phyloP scores from a whole-genome alignment of 495 filamentous ascomycete species.

The Cudoniella acicularis region DNA sequence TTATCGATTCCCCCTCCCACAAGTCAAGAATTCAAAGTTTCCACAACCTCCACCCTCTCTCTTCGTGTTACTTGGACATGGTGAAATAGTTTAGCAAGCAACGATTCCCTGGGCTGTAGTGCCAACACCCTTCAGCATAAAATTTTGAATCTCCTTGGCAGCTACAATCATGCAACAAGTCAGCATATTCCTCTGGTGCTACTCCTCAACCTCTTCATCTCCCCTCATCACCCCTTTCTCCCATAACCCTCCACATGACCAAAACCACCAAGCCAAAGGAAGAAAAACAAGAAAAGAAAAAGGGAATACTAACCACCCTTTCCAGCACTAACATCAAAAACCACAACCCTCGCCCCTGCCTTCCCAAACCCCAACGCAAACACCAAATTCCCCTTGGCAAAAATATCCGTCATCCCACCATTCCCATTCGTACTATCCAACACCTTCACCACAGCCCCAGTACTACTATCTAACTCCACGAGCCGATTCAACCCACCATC shows the following conservation, averaged over 20 bases:
- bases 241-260: no score
- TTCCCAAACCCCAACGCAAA: conserved; percentile 55
- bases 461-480: conserved; percentile 45
- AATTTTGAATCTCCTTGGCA: conserved; percentile 17
- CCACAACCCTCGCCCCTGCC: conserved; percentile 42
- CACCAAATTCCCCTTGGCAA: conserved; percentile 44
- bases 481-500: conserved; percentile 48
- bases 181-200: not conserved
- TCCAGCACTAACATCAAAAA: conserved; percentile 44
- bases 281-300: no score
- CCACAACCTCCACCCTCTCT: no score
- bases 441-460: conserved; percentile 37
- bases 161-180: not conserved
- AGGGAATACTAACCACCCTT: not conserved
- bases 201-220: no score
- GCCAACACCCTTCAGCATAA: conserved; percentile 3
- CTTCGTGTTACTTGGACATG: no score
- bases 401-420: conserved; percentile 51
- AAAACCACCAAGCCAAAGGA: no score
- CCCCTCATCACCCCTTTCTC: no score
- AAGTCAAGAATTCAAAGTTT: no score
- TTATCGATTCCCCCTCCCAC: no score
- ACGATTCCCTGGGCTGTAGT: conserved; percentile 11
- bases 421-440: conserved; percentile 35
- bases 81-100: no score